Conservation (phyloP, 176 grass and related monocot species). For the Pontederia paniculata region DNA sequence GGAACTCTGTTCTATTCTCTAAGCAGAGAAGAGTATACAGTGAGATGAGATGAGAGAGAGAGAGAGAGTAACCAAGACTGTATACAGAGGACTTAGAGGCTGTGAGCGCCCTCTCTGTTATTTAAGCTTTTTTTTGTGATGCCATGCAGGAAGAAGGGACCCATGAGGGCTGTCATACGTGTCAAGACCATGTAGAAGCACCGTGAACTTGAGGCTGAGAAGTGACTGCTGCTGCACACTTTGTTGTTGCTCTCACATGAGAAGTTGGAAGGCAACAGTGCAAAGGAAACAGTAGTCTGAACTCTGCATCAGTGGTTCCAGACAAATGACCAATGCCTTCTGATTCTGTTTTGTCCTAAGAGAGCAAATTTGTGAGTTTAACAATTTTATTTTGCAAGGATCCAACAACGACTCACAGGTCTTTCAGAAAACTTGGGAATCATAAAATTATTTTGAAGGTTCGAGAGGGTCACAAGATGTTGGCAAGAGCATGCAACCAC, state of each 20-base stretch:
- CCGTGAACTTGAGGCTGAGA: neutral
- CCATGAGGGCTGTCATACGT: constrained; percentile 25
- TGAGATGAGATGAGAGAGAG: constrained; percentile 4
- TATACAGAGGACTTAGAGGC: constrained; percentile 7
- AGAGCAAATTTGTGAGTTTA: too few species aligned
- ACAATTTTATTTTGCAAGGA: too few species aligned
- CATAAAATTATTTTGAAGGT: too few species aligned
- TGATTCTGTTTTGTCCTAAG: too few species aligned
- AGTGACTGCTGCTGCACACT: neutral
- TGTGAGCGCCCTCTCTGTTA: constrained; percentile 9
- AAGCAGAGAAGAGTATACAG: neutral
- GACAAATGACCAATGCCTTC: too few species aligned
- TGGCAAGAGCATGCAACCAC: too few species aligned
- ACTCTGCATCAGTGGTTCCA: too few species aligned
- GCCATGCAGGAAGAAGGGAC: neutral
- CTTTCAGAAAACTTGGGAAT: too few species aligned
- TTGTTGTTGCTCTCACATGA: neutral
- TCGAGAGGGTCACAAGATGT: too few species aligned
- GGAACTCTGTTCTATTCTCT: neutral
- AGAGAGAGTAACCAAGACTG: neutral
- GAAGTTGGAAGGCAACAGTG: neutral
- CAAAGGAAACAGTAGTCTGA: too few species aligned
- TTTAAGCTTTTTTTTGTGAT: constrained; percentile 14
- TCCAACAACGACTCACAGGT: too few species aligned
- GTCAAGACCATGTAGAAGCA: constrained; percentile 1